phyloP scores from a whole-genome alignment of 495 filamentous ascomycete species.

The Daldinia loculata region DNA sequence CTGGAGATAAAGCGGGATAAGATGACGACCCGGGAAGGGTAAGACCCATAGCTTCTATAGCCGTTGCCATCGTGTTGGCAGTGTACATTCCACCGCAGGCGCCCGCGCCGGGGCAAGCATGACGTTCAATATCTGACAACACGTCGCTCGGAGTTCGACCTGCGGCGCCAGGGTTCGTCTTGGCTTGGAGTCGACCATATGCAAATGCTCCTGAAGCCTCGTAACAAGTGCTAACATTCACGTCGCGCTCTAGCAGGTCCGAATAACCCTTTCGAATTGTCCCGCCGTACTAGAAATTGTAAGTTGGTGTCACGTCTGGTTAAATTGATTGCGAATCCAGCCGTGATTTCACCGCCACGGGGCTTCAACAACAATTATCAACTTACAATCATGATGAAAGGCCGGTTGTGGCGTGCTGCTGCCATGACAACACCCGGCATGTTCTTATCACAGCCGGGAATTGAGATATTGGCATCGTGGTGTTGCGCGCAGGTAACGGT shows the following conservation, averaged over 20 bases:
- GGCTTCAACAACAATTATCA: background rate
- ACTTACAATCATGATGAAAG: slow-evolving; percentile 66
- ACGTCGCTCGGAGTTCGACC: slow-evolving; percentile 74
- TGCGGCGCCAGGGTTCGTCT: slow-evolving; percentile 46
- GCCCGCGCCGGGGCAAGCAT: slow-evolving; percentile 89
- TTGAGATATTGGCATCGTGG: slow-evolving; percentile 93
- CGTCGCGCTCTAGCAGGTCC: slow-evolving; percentile 74
- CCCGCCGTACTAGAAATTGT: slow-evolving; percentile 72
- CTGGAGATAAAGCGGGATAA: slow-evolving; percentile 84
- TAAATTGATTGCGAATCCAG: background rate
- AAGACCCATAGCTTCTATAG: slow-evolving; percentile 95
- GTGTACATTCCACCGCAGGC: slow-evolving; percentile 99
- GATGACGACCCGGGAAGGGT: slow-evolving; percentile 89
- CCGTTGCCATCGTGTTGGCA: slow-evolving; percentile 97
- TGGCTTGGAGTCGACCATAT: slow-evolving; percentile 70
- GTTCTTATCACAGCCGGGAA: slow-evolving; percentile 98
- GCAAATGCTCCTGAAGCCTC: slow-evolving; percentile 89
- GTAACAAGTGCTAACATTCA: slow-evolving; percentile 92
- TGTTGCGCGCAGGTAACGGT: slow-evolving; percentile 87
- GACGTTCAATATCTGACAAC: slow-evolving; percentile 83
- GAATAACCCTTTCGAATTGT: slow-evolving; percentile 89
- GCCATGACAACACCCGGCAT: slow-evolving; percentile 85
- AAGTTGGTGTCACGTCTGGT: background rate
- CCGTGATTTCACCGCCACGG: background rate
- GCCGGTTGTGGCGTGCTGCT: slow-evolving; percentile 87